Evolutionary conservation across 2,329 filamentous ascomycete genomes (phyloP), one percentile per base, ranked within the genome.

Genomic region (Neonectria magnoliae): DNA sequence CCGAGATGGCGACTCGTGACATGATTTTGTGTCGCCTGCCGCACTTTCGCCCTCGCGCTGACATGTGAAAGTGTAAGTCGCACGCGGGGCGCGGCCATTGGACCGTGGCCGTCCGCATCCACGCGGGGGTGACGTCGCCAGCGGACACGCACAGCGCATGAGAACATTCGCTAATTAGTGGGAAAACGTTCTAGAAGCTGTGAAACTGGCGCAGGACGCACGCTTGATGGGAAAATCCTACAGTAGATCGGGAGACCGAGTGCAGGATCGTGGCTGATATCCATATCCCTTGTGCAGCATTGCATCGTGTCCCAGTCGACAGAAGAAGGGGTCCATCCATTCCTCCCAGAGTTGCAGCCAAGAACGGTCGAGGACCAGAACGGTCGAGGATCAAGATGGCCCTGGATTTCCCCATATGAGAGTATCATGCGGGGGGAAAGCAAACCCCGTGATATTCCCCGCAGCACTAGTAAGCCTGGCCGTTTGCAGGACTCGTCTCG

Each of bases 1-100:
- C 71, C 71, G 71, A 72, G 57, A 72, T 52, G 54, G 65, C 59
- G 71, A 64, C 67, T 60, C 70, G 69, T 67, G 70, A 71, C 70
- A 64, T 60, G 61, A n/a, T 59, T 38, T 18, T n/a, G 31, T 51
- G 42, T 33, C 33, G 48, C 52, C 53, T 50, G 60, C 36, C 33
- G 48, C 55, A 18, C 50, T 18, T 31, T 18, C 42, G 42, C 47
- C 47, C 42, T 44, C 41, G 57, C 52, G 44, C 56, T 73, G 67
- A 69, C 73, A 75, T 72, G 73, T 75, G 72, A 75, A 73, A 74
- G 68, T 68, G 63, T 51, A 65, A 50, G 48, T 62, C 53, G 48
- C 48, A 51, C 48, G 48, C 48, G 52, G 63, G 33, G 22, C 47
- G 25, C 25, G 33, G 29, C 48, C 48, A 64, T 58, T 62, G 48